phyloP scores from a whole-genome alignment of 2,329 filamentous ascomycete genomes.

The Cladophialophora carrionii region DNA sequence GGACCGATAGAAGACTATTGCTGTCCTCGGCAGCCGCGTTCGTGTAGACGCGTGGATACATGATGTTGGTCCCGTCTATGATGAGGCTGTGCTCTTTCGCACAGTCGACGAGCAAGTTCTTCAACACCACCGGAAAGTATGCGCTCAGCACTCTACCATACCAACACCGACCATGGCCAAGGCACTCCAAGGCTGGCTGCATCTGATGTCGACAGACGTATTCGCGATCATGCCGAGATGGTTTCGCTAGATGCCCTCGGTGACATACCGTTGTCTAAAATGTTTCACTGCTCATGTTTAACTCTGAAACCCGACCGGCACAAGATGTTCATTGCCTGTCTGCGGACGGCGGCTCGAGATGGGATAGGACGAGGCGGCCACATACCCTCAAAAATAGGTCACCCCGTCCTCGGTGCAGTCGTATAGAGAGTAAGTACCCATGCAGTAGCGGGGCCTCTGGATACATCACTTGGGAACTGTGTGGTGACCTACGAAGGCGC shows the following conservation, averaged over 20 bases:
- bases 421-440: background rate
- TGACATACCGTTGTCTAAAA: background rate
- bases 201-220: background rate
- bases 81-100: background rate
- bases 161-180: background rate
- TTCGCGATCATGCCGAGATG: background rate
- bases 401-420: background rate
- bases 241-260: background rate
- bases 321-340: background rate
- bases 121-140: constrained; percentile 4
- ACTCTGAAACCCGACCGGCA: background rate
- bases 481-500: background rate
- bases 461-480: background rate
- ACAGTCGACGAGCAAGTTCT: background rate
- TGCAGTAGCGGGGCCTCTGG: background rate
- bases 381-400: background rate
- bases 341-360: background rate
- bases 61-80: background rate
- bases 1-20: background rate
- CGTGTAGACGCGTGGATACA: background rate
- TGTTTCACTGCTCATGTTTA: background rate
- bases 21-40: background rate
- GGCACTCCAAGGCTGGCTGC: background rate
- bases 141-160: constrained; percentile 15
- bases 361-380: too few species aligned